Evolutionary conservation across 2,329 filamentous ascomycete species (phyloP).

Genomic region (Fusarium sp.): DNA sequence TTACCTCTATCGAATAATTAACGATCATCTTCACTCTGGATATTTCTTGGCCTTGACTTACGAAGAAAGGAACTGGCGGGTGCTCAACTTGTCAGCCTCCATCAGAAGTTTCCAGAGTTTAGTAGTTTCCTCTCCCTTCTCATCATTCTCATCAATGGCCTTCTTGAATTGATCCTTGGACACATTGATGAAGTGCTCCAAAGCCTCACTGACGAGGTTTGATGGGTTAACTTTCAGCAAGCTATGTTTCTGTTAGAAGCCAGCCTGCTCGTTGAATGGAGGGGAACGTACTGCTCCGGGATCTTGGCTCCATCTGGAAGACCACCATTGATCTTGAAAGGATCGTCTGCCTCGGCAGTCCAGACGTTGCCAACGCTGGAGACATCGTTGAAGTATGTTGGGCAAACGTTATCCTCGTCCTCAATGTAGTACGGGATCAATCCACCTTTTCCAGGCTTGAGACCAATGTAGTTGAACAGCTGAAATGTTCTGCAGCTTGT

Average conservation of each 20-base stretch:
- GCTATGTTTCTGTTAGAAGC: background rate
- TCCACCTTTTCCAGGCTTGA: slow-evolving; percentile 13
- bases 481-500: slow-evolving; percentile 26
- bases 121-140: background rate
- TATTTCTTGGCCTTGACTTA: slow-evolving; percentile 12
- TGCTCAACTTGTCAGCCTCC: slow-evolving; percentile 33
- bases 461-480: slow-evolving; percentile 36
- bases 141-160: background rate
- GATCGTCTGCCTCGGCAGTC: background rate
- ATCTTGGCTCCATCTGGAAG: slow-evolving; percentile 19
- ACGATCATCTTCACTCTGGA: too few relatives aligned
- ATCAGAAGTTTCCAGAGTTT: slow-evolving; percentile 26
- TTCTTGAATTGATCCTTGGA: background rate
- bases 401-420: slow-evolving; percentile 10
- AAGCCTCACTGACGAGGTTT: background rate
- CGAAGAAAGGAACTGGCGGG: slow-evolving; percentile 40
- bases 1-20: too few relatives aligned
- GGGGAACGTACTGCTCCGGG: background rate
- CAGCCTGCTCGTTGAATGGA: background rate
- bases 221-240: slow-evolving; percentile 5
- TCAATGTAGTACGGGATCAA: slow-evolving; percentile 40
- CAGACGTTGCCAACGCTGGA: slow-evolving; percentile 6
- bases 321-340: slow-evolving; percentile 22
- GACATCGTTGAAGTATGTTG: slow-evolving; percentile 36
- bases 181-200: slow-evolving; percentile 2